Conservation (phyloP, 495 filamentous ascomycete genomes). For the Trichoderma gamsii region DNA sequence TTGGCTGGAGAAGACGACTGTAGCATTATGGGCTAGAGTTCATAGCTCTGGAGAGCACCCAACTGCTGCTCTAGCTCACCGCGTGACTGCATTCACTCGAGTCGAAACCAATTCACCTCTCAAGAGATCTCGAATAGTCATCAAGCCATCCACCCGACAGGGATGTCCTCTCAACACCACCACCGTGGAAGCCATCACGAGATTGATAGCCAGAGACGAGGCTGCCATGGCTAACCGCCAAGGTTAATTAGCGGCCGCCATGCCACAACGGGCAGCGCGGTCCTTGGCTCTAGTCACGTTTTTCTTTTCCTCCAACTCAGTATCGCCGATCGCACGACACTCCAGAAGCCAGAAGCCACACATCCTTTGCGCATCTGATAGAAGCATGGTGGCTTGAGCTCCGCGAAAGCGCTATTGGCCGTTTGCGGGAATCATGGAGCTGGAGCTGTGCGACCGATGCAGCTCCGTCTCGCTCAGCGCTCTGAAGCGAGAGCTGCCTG, state of each 20-base stretch:
- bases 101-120: neutral
- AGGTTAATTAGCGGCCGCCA: constrained; percentile 7
- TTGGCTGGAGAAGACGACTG: too few species aligned
- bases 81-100: neutral
- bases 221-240: neutral
- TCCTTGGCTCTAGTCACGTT: neutral
- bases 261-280: constrained; percentile 3
- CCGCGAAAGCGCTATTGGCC: neutral
- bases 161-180: neutral
- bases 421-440: neutral
- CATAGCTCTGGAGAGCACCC: neutral
- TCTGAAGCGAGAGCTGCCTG: neutral
- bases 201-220: neutral
- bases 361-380: neutral
- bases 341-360: neutral
- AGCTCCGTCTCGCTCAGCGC: neutral
- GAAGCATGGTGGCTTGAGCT: constrained; percentile 8
- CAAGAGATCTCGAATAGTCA: neutral
- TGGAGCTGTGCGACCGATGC: neutral
- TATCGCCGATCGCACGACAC: neutral
- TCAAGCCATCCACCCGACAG: neutral
- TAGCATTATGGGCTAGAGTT: too few species aligned
- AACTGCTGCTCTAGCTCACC: neutral
- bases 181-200: neutral
- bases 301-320: neutral